Evolutionary conservation across 2,329 filamentous ascomycete species (phyloP), one percentile per base, ranked within the genome.

Genomic region (Lizonia empirigonia): DNA sequence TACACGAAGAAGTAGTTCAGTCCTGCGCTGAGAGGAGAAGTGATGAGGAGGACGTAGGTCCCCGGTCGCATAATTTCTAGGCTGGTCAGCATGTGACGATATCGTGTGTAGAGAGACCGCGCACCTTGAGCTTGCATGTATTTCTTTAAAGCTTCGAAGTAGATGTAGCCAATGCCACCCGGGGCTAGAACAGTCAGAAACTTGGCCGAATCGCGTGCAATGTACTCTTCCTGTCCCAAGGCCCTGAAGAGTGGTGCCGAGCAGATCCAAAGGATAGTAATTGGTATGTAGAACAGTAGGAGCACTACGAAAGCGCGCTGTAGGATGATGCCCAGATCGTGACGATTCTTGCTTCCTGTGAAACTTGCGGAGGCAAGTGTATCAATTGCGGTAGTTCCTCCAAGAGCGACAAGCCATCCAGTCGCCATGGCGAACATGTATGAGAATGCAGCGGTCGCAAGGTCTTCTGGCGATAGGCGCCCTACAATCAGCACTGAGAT

Each of bases 381-480:
- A 70, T 96, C 91, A 34, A 96, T 81, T 0, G 91, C 91, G 1
- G 90, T 96, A 0, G 90, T 92, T 7, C 91, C 91, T 22, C 91
- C 91, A 4, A 96, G 81, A 0, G 87, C 91, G 52, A 96, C 89
- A 29, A 96, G 81, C 90, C 91, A 95, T 0, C 86, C 91, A 1
- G 90, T 91, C 18, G 88, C 86, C 88, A 93, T 91, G 46, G 91
- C 91, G 62, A 96, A 96, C 91, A 96, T 96, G 77, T 94, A 93
- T 2, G 88, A 89, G 65, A 96, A 96, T 0, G 91, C 90, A 1
- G 90, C 87, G 0, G 88, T 89, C 0, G 91, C 89, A 6, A 96
- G 77, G 1, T 90, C 85, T 71, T 94, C 88, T 1, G 91, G 87
- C 0, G 88, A 92, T 0, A 91, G 77, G 2, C 89, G 85, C 8